phyloP scores from a whole-genome alignment of 345 rosid species.

The Eucalyptus paniculata region DNA sequence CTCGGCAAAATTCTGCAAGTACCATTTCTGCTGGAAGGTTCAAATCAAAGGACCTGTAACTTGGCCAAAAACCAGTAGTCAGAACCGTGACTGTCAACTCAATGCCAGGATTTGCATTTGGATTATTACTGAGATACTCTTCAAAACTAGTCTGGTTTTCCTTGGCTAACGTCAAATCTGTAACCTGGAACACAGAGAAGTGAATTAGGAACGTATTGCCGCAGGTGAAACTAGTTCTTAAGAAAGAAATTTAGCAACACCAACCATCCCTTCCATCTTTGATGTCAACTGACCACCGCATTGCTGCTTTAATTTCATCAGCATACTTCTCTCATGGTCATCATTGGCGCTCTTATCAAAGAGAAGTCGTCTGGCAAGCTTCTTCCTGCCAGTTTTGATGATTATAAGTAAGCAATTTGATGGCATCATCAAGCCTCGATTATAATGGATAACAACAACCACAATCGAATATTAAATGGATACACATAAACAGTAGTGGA shows the following conservation, averaged over 20 bases:
- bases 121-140: conserved; percentile 43
- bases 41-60: conserved; percentile 62
- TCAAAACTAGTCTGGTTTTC: conserved; percentile 69
- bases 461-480: background rate
- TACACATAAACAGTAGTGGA: background rate
- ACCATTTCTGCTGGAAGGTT: conserved; percentile 82
- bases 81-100: conserved; percentile 72
- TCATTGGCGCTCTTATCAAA: conserved; percentile 49
- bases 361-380: conserved; percentile 45
- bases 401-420: background rate
- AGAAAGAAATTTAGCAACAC: background rate
- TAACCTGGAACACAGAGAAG: conserved; percentile 32
- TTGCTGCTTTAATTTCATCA: conserved; percentile 65
- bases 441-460: background rate
- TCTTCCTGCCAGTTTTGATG: conserved; percentile 29
- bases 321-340: conserved; percentile 57
- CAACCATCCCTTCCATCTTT: conserved; percentile 75
- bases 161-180: conserved; percentile 70
- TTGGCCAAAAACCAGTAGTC: conserved; percentile 94
- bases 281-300: conserved; percentile 74
- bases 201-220: background rate
- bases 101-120: conserved; percentile 54
- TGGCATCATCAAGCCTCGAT: background rate
- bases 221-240: background rate
- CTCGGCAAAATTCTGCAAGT: background rate